These are phyloP conservation scores for Rhododendron henanense DNA, from an alignment of 148 eudicot genomes.

Conservation along the genomic window DNA sequence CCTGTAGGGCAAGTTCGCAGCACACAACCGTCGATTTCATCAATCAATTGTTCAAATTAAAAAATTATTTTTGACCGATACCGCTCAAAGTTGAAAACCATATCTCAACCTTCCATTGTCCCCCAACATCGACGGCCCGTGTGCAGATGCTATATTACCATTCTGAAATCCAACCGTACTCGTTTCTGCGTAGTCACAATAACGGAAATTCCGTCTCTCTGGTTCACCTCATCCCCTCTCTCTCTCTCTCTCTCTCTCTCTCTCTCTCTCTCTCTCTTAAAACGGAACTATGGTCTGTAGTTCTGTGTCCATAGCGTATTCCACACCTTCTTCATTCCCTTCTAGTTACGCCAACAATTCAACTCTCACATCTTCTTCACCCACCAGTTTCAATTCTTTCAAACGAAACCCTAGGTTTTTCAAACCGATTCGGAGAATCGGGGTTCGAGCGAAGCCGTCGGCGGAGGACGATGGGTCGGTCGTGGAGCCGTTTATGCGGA, in stretches of 20 bases:
- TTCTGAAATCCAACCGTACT: not conserved
- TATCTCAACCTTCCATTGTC: no score
- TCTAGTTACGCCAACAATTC: constrained; percentile 17
- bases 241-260: no score
- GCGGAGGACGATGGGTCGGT: constrained; percentile 32
- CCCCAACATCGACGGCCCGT: no score
- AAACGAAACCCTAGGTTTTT: constrained; percentile 22
- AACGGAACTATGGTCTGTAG: constrained; percentile 20
- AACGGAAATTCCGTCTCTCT: not conserved
- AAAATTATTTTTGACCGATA: no score
- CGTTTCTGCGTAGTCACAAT: not conserved
- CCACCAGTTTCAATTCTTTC: constrained; percentile 12
- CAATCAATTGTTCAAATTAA: no score
- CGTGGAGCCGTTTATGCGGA: constrained; percentile 50
- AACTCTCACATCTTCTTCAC: constrained; percentile 13
- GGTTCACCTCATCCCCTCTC: not conserved
- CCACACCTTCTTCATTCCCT: constrained; percentile 23
- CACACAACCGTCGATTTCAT: no score
- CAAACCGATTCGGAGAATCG: constrained; percentile 13
- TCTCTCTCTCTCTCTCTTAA: not conserved
- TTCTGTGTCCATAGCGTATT: constrained; percentile 40
- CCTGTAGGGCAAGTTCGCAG: no score
- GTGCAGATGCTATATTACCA: no score
- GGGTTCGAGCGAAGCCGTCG: constrained; percentile 20
- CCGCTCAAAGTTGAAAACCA: no score